A percentile compares a stretch with the other conserved stretches of the same genome.
These are phyloP conservation scores for Trametes versicolor DNA, from an alignment of 1,284 basidiomycete species.

Conservation along the genomic window DNA sequence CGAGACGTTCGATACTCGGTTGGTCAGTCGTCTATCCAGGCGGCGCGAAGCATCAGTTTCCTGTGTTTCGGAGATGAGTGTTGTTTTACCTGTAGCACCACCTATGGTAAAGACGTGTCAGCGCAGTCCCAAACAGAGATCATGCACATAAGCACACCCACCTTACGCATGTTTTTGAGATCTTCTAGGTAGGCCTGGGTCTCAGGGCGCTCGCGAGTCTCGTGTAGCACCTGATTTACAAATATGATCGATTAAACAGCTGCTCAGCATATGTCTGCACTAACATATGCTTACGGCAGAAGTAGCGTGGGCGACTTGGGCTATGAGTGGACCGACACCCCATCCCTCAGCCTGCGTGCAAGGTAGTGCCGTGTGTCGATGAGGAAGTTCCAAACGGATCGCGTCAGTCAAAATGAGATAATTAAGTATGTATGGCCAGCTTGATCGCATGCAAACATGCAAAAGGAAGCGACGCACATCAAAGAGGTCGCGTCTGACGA, in stretches of 20 bases:
- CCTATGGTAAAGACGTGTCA: slow-evolving; percentile 37
- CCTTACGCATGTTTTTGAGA: slow-evolving; percentile 53
- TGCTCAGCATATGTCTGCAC: neutral
- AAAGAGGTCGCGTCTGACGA: slow-evolving; percentile 55
- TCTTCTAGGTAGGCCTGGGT: slow-evolving; percentile 53
- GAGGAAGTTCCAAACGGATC: neutral
- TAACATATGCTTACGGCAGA: slow-evolving; percentile 47
- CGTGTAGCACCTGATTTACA: slow-evolving; percentile 49
- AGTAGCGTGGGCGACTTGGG: slow-evolving; percentile 62
- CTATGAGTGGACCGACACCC: slow-evolving; percentile 65
- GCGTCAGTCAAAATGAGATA: neutral
- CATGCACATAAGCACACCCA: neutral
- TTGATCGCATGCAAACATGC: neutral
- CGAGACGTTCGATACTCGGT: slow-evolving; percentile 48
- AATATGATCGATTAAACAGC: neutral
- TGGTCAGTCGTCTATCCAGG: slow-evolving; percentile 51
- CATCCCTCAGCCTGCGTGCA: slow-evolving; percentile 53
- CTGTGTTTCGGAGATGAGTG: no score
- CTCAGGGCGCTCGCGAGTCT: slow-evolving; percentile 50
- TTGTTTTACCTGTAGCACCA: slow-evolving; percentile 50
- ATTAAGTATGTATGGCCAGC: neutral
- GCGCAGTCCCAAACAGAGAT: slow-evolving; percentile 23
- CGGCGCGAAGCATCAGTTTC: neutral
- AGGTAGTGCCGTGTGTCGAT: neutral
- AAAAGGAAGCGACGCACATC: slow-evolving; percentile 44